Evolutionary conservation across 257 asterid genomes (phyloP).

Genomic region (Jacaranda copaia): DNA sequence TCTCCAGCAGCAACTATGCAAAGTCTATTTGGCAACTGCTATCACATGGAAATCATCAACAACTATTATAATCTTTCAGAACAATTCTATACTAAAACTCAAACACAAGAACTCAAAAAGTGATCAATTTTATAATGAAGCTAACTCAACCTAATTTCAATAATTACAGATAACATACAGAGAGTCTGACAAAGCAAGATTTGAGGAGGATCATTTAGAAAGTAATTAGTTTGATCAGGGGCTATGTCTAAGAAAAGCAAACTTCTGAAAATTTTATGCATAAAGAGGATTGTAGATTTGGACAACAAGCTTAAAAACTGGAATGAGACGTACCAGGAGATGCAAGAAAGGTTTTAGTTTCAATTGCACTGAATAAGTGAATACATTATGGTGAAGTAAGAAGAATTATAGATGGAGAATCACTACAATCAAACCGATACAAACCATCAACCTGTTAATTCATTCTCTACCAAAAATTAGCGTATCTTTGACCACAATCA

Average conservation of each 20-base stretch:
- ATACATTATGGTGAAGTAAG: background rate
- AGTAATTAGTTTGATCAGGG: constrained; percentile 6
- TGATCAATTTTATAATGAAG: constrained; percentile 3
- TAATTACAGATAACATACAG: background rate
- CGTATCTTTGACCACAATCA: background rate
- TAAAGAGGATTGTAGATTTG: background rate
- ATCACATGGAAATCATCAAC: too few species aligned
- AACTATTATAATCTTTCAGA: background rate
- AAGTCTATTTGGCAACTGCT: too few species aligned
- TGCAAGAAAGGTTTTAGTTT: background rate
- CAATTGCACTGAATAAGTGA: background rate
- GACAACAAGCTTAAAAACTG: background rate
- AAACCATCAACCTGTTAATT: background rate
- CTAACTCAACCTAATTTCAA: constrained; percentile 6
- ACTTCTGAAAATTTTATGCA: background rate
- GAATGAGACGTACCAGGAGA: background rate
- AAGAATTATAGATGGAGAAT: background rate
- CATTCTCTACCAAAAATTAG: background rate
- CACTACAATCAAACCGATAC: background rate
- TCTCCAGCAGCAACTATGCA: too few species aligned
- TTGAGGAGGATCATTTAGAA: background rate
- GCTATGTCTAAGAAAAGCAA: background rate
- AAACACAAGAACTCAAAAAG: background rate
- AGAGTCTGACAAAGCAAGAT: background rate
- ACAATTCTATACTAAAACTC: background rate